Conservation (phyloP, 73 alveolate species). For the Uronychia setigera region DNA sequence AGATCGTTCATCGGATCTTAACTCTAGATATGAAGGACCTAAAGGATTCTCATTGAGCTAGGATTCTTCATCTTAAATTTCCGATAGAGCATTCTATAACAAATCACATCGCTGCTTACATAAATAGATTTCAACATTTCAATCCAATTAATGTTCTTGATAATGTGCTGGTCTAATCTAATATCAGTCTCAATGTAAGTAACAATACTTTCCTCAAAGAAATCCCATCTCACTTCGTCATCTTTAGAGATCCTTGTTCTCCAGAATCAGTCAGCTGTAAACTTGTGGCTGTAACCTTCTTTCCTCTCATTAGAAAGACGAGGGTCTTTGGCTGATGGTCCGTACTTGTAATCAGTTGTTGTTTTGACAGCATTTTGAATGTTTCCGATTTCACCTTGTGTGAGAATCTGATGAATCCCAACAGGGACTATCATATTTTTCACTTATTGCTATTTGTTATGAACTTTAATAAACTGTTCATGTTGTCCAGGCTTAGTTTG, state of each 20-base stretch:
- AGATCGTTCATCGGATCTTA: neutral
- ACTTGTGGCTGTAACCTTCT: neutral
- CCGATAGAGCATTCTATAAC: neutral
- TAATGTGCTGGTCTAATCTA: neutral
- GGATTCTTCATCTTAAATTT: neutral
- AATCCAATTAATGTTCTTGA: slow-evolving; percentile 9
- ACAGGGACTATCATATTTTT: neutral
- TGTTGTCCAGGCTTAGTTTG: too few species aligned
- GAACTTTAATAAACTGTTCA: neutral
- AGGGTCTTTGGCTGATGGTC: neutral
- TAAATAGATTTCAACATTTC: neutral
- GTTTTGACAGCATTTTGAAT: neutral
- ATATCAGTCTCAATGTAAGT: neutral
- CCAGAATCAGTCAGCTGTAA: slow-evolving; percentile 6
- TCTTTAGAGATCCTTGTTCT: neutral
- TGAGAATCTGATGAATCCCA: neutral
- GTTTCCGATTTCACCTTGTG: neutral
- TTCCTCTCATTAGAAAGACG: neutral
- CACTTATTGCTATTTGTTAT: neutral
- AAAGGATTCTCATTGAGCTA: neutral
- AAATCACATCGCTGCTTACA: neutral
- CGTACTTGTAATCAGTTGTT: neutral
- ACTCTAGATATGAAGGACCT: too few species aligned
- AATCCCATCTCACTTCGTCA: slow-evolving; percentile 9
- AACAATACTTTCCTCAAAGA: slow-evolving; percentile 6